Conservation (phyloP, 2,329 filamentous ascomycete species). For the Exserohilum turcica region DNA sequence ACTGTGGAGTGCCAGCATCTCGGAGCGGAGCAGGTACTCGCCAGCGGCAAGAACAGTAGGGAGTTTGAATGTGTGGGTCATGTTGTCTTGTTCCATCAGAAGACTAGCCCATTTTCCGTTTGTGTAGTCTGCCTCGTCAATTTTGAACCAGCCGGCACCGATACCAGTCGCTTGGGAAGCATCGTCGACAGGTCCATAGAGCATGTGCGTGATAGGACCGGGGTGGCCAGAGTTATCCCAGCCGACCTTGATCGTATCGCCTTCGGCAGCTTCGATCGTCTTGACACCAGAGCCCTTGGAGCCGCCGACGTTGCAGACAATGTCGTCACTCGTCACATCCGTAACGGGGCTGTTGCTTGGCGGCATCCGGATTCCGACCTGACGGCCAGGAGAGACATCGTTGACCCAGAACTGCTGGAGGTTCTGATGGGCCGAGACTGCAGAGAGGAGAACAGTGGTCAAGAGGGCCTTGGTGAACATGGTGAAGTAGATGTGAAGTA, state of each 20-base stretch:
- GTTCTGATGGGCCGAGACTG: conserved; percentile 42
- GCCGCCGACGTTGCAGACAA: conserved; percentile 44
- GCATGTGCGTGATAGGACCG: conserved; percentile 44
- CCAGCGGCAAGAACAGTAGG: conserved; percentile 50
- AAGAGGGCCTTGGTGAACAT: conserved; percentile 42
- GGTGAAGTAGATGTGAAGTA: conserved; percentile 19
- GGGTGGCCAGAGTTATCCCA: conserved; percentile 43
- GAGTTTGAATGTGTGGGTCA: conserved; percentile 45
- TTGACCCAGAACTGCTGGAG: conserved; percentile 42
- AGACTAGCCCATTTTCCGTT: conserved; percentile 42
- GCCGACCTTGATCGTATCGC: conserved; percentile 42
- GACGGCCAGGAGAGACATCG: conserved; percentile 34
- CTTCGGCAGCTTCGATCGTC: conserved; percentile 35
- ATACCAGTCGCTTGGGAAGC: conserved; percentile 41
- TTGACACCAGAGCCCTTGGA: conserved; percentile 35
- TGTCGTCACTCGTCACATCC: conserved; percentile 40
- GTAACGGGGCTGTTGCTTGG: conserved; percentile 41
- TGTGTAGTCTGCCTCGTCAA: conserved; percentile 38
- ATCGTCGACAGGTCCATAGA: conserved; percentile 61
- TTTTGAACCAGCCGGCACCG: conserved; percentile 47
- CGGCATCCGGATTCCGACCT: conserved; percentile 45
- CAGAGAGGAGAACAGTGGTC: conserved; percentile 30
- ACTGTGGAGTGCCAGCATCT: conserved; percentile 55
- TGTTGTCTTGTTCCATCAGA: conserved; percentile 48
- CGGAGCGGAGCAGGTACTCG: conserved; percentile 49